Base-by-base conservation (phyloP, 345 rosid genomes). In the Rubroshorea leprosula region DNA sequence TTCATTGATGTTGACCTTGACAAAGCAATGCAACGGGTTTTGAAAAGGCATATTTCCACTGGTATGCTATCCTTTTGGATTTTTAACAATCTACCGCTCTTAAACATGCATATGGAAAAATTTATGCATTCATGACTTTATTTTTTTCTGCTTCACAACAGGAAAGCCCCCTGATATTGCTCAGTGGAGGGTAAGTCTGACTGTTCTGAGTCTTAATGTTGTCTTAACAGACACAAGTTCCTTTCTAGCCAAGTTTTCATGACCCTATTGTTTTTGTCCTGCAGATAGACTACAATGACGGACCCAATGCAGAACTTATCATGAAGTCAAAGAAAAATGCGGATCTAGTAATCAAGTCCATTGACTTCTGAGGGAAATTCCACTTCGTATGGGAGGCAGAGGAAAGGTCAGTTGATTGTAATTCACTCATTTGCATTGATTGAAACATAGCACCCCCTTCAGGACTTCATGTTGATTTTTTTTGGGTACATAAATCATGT, bases 221-320 rank as follows among this genome's bases (percentile, higher is more conserved):
- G 18, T 41, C 49, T 1, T 29, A 48, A 20, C 27, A 25, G 27
- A 26, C n/a, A 35, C 41, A 49, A 43, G 55, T 49, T 46, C 39
- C 44, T 48, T 43, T 4, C 2, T 59, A 11, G 13, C 16, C 38
- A 13, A 6, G 14, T 50, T 59, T 21, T 16, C 1, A 13, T 21
- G 24, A 49, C 29, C 17, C 5, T 48, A 17, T 25, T 10, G 8
- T 27, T 27, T 69, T 49, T 56, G 16, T 70, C 44, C 20, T 73
- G 74, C 87, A 92, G 98, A 72, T 92, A 49, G 80, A 84, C 17
- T 75, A 87, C 65, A 93, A 93, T 38, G 95, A 90, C 66, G 53
- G 80, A 54, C 95, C 93, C 12, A 90, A 94, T 62, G 96, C 93
- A 5, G 96, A 94, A 74, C 82, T 83, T 54, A 76, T 94, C 59